Base-by-base conservation (phyloP, 2,329 filamentous ascomycete genomes). In the Rugonectria rugulosa region DNA sequence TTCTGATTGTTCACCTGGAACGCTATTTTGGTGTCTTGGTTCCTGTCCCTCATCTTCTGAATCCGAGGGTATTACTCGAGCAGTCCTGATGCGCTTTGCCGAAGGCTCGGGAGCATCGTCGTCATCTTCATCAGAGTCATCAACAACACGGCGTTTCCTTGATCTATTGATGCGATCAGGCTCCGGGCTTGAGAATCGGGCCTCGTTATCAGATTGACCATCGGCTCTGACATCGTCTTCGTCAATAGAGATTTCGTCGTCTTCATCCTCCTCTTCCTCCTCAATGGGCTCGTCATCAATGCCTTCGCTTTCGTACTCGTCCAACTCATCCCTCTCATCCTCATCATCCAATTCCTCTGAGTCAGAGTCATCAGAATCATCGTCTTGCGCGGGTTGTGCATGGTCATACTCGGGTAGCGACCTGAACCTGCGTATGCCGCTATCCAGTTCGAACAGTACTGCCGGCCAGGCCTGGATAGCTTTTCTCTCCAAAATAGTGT, bases 251-350 rank as follows among this genome's bases (percentile, higher is more conserved):
- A 68, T 64, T 0, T 67, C 65, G 6, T 70, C 64, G 5, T 67
- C 70, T 4, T 70, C 68, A 2, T 69, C 69, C 12, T 65, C 57
- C 1, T 57, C 55, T 3, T 59, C 52, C 14, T 73, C 68, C 2
- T 65, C 53, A 11, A 74, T 66, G 8, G 67, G 66, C 1, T 50
- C 64, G 41, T 77, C 74, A 31, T 77, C 74, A 6, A 77, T 76
- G 0, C 73, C 73, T 0, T 75, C 73, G 37, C 74, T 75, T 32
- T 77, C 75, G 14, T 77, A 77, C 38, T 72, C 67, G 24, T 74
- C 62, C 3, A 60, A 40, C 15, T 66, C 61, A 1, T 69, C 56
- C 10, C 61, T 61, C 1, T 50, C 51, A 1, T 68, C 53, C 1
- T 48, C 63, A 0, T 56, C 53, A 0, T 61, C 55, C 0, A 54